These are phyloP conservation scores for Echinosophora koreensis DNA, from an alignment of 306 rosid species.

Conservation along the genomic window DNA sequence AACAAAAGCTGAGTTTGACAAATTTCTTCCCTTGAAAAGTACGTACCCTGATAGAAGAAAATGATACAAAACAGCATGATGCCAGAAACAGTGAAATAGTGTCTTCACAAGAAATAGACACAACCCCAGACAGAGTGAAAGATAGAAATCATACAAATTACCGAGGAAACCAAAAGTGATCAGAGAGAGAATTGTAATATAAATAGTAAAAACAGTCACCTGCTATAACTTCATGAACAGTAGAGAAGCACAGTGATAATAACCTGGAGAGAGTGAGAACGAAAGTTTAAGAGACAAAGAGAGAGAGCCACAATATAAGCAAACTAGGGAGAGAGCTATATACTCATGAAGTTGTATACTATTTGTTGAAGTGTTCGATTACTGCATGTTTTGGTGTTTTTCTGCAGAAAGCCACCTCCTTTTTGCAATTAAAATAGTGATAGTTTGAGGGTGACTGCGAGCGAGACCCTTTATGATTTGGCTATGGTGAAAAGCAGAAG, in stretches of 20 bases:
- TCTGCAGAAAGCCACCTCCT: slow-evolving; percentile 4
- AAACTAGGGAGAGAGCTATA: not conserved
- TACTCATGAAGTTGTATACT: not conserved
- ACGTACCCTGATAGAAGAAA: not conserved
- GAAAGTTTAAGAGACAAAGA: not conserved
- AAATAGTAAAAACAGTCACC: not conserved
- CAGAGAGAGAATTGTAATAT: not conserved
- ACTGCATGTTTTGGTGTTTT: slow-evolving; percentile 26
- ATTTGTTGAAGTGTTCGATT: slow-evolving; percentile 17
- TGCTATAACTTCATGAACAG: slow-evolving; percentile 1
- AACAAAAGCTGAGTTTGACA: not conserved
- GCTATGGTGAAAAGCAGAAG: not conserved
- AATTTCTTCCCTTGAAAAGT: slow-evolving; percentile 1
- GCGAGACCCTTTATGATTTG: not conserved
- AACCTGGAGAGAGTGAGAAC: not conserved
- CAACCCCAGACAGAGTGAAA: not conserved
- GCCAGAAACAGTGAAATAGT: not conserved
- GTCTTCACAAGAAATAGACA: not conserved
- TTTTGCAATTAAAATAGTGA: slow-evolving; percentile 1
- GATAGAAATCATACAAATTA: not conserved
- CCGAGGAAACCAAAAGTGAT: not conserved
- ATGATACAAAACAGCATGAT: not conserved
- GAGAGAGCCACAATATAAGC: not conserved
- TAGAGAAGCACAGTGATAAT: not conserved
- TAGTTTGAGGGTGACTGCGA: not conserved